Percentiles rank a stretch among this genome's conserved stretches.
These are phyloP conservation scores for Ophiocytium majus DNA, from an alignment of 352 stramenopile genomes.

Conservation along the genomic window DNA sequence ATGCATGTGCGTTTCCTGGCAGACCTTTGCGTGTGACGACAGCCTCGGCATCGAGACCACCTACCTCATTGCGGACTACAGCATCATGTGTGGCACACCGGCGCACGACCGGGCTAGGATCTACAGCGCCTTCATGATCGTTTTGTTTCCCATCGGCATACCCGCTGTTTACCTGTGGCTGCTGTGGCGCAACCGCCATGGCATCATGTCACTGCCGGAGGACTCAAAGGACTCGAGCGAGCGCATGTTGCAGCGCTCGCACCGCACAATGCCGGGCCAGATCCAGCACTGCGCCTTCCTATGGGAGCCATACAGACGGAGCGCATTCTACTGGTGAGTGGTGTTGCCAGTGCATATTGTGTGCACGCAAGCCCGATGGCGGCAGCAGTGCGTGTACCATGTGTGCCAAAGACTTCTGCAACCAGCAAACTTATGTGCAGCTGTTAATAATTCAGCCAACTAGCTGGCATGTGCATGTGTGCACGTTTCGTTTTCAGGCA, in stretches of 20 bases:
- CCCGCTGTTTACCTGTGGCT: background rate
- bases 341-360: too few relatives aligned
- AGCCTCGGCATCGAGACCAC: too few relatives aligned
- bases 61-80: background rate
- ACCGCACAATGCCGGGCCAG: background rate
- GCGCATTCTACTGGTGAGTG: background rate
- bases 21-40: background rate
- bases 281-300: background rate
- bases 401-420: too few relatives aligned
- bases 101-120: background rate
- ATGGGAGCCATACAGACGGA: background rate
- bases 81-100: background rate
- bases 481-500: too few relatives aligned
- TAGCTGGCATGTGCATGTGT: too few relatives aligned
- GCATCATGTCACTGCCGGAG: background rate
- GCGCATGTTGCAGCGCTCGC: background rate
- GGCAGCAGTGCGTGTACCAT: too few relatives aligned
- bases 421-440: too few relatives aligned
- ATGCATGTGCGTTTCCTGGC: too few relatives aligned
- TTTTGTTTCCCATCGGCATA: slow-evolving; percentile 1
- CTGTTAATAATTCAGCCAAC: too few relatives aligned
- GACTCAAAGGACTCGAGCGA: background rate
- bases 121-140: background rate
- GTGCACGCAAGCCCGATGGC: too few relatives aligned
- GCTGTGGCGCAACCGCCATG: background rate